These are phyloP conservation scores for Galeopsis tetrahit DNA, from an alignment of 257 asterid genomes.

Conservation along the genomic window DNA sequence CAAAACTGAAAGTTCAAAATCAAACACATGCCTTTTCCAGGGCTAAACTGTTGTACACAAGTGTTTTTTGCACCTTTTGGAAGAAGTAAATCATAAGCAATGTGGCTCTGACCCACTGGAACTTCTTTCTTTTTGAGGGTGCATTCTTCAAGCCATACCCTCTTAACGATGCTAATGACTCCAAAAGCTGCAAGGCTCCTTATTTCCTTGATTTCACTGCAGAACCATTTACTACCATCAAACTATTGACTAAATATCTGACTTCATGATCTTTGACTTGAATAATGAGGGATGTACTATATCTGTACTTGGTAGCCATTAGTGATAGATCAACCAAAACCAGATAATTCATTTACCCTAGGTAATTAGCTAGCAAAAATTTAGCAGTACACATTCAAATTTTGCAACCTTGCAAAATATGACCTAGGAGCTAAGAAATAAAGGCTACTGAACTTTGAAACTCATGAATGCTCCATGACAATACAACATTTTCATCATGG, in stretches of 20 bases:
- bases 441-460: conserved; percentile 18
- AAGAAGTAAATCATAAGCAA: conserved; percentile 83
- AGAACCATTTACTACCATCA: conserved; percentile 35
- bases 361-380: conserved; percentile 22
- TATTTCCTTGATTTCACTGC: conserved; percentile 86
- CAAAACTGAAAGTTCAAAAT: conserved; percentile 22
- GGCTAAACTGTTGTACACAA: conserved; percentile 12
- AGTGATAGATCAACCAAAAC: conserved; percentile 20
- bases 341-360: conserved; percentile 1
- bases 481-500: conserved; percentile 21
- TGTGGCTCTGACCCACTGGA: conserved; percentile 77
- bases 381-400: conserved; percentile 17
- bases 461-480: conserved; percentile 1
- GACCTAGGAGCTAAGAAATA: background rate
- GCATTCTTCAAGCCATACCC: conserved; percentile 93
- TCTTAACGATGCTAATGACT: conserved; percentile 70
- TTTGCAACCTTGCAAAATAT: conserved; percentile 23
- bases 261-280: conserved; percentile 23
- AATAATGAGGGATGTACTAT: conserved; percentile 12
- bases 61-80: conserved; percentile 73
- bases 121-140: conserved; percentile 69
- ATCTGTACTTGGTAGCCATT: conserved; percentile 19
- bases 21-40: conserved; percentile 24
- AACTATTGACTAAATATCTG: conserved; percentile 17
- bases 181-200: conserved; percentile 84